Evolutionary conservation across 2,329 filamentous ascomycete genomes (phyloP).

Genomic region (Verticillium albo-atrum): DNA sequence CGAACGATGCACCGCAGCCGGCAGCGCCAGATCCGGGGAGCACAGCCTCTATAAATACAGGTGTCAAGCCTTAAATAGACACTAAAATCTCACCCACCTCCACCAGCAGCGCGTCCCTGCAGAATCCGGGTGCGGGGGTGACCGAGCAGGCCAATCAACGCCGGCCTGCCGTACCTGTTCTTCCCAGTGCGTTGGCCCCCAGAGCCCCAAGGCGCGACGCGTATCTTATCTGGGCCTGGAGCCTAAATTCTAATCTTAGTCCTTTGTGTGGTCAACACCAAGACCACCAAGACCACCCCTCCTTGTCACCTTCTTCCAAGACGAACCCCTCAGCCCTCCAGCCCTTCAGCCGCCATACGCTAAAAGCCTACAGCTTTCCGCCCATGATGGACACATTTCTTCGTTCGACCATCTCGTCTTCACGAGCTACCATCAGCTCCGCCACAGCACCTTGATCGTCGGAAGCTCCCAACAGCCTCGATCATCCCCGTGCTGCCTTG

Average conservation of each 20-base stretch:
- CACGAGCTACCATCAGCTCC: neutral
- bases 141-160: neutral
- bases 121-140: neutral
- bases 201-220: neutral
- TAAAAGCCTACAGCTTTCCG: neutral
- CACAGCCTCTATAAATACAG: neutral
- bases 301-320: neutral
- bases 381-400: neutral
- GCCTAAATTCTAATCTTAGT: neutral
- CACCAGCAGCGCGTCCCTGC: neutral
- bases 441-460: neutral
- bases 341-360: neutral
- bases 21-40: neutral
- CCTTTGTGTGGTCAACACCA: neutral
- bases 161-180: neutral
- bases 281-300: neutral
- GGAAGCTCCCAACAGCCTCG: neutral
- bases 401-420: neutral
- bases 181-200: neutral
- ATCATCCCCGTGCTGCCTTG: neutral
- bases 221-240: neutral
- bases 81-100: neutral
- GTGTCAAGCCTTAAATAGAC: neutral
- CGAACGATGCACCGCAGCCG: neutral
- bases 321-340: neutral